Percentiles rank a stretch among this genome's conserved stretches.
Evolutionary conservation across 2,329 filamentous ascomycete genomes (phyloP).

Genomic region (Graphilbum ipis-grandicollis): DNA sequence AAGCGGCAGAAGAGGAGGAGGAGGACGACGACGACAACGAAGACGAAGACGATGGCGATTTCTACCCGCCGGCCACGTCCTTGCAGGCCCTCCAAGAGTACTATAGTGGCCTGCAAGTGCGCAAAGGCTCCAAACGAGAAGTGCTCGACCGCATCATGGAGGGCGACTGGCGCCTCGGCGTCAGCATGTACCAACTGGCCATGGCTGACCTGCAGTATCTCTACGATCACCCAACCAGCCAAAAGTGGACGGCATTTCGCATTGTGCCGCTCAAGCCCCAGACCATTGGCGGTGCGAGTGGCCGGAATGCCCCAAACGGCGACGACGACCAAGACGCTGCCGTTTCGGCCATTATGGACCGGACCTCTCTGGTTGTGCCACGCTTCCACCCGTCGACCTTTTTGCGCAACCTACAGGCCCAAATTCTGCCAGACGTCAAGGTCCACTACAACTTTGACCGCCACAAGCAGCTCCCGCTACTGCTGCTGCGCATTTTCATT

Average conservation of each 20-base stretch:
- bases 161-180: constrained; percentile 50
- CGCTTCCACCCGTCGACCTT: constrained; percentile 71
- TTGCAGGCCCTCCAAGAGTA: constrained; percentile 48
- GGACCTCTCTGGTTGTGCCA: constrained; percentile 35
- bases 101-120: constrained; percentile 41
- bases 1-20: constrained; percentile 9
- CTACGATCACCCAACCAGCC: constrained; percentile 44
- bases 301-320: too few species aligned
- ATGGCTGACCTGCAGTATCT: constrained; percentile 52
- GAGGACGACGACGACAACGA: constrained; percentile 25
- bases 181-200: constrained; percentile 49
- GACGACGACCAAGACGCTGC: background rate
- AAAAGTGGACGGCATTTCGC: constrained; percentile 47
- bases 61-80: constrained; percentile 51
- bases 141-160: constrained; percentile 45
- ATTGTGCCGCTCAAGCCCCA: constrained; percentile 32
- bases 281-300: too few species aligned
- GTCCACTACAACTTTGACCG: constrained; percentile 67
- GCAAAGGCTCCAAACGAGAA: constrained; percentile 44
- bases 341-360: constrained; percentile 24
- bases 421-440: constrained; percentile 64
- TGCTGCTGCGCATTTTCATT: constrained; percentile 63
- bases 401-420: constrained; percentile 54
- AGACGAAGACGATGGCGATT: constrained; percentile 41
- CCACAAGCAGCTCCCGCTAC: constrained; percentile 49